Evolutionary conservation across 2,329 filamentous ascomycete genomes (phyloP).

Genomic region (Exutisphaerella laricina): DNA sequence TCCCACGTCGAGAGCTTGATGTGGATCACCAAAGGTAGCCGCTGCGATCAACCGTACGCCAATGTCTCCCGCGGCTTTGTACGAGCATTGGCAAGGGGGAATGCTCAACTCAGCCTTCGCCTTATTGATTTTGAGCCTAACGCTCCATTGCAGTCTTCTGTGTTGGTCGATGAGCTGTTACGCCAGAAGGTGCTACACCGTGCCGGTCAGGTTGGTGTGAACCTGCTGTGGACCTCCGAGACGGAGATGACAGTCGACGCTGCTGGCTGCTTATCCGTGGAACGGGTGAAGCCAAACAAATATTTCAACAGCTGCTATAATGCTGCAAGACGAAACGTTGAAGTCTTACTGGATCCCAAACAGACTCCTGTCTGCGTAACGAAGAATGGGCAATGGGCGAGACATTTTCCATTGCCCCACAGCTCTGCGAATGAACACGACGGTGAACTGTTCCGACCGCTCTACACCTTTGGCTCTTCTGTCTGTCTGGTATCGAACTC

Average conservation of each 20-base stretch:
- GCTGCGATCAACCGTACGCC: background rate
- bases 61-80: constrained; percentile 23
- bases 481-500: too few relatives aligned
- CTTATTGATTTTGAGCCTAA: constrained; percentile 1
- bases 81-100: constrained; percentile 20
- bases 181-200: background rate
- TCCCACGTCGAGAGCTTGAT: background rate
- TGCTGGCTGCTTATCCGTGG: too few relatives aligned
- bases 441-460: too few relatives aligned
- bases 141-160: background rate
- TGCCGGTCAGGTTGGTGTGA: too few relatives aligned
- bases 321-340: background rate
- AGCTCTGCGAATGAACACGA: background rate
- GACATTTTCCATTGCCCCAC: background rate
- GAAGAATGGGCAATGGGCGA: background rate
- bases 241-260: background rate
- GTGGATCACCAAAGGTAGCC: constrained; percentile 8
- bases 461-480: too few relatives aligned
- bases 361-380: background rate
- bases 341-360: background rate
- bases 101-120: constrained; percentile 25
- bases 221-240: constrained; percentile 4
- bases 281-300: background rate
- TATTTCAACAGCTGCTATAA: background rate
- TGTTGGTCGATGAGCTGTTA: background rate